Evolutionary conservation across 1,284 basidiomycete genomes (phyloP).

Genomic region (Marasmius sp.): DNA sequence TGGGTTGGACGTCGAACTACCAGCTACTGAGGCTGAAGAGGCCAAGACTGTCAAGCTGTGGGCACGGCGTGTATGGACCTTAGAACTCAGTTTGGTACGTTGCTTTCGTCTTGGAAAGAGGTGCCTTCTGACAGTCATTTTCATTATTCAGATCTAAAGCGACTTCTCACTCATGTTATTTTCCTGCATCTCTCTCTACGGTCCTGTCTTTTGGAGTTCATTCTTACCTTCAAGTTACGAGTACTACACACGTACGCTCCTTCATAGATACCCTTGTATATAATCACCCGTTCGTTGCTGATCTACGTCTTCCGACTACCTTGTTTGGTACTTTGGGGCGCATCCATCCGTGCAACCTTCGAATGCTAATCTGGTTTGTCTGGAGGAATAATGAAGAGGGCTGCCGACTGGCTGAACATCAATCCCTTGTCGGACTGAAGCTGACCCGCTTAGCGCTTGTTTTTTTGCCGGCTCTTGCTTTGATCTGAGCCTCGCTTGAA

Average conservation of each 20-base stretch:
- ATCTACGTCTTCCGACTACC: background rate
- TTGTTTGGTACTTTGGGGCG: background rate
- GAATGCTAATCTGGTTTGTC: too few relatives aligned
- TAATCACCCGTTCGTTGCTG: background rate
- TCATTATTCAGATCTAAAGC: background rate
- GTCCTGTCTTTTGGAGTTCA: background rate
- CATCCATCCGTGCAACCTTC: background rate
- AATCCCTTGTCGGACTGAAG: too few relatives aligned
- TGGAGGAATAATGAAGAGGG: too few relatives aligned
- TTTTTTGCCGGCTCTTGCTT: too few relatives aligned
- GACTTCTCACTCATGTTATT: background rate
- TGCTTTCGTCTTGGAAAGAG: background rate
- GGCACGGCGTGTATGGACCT: conserved; percentile 98
- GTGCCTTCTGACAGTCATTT: background rate
- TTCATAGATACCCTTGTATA: background rate
- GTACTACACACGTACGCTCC: background rate
- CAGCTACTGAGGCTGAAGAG: conserved; percentile 38
- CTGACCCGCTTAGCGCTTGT: too few relatives aligned
- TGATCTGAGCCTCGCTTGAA: too few relatives aligned
- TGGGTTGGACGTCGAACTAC: conserved; percentile 87
- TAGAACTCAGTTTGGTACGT: conserved; percentile 88
- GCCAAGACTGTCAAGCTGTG: conserved; percentile 75
- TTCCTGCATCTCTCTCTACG: background rate
- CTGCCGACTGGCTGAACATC: too few relatives aligned
- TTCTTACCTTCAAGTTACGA: background rate